Conservation (phyloP, 129 eudicot species). For the Oenanthe sinensis region DNA sequence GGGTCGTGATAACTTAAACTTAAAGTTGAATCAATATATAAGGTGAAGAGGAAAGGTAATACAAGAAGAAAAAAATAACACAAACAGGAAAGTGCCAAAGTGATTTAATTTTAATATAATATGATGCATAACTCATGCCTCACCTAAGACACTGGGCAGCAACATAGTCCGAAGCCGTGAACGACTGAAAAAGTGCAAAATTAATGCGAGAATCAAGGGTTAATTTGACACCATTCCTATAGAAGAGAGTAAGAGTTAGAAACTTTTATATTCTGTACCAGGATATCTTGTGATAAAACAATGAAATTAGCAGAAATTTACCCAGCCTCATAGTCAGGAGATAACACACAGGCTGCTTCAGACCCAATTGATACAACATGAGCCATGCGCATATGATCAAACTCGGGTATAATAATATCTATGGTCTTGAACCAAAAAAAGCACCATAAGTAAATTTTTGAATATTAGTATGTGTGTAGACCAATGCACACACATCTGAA, state of each 20-base stretch:
- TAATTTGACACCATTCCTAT: conserved; percentile 48
- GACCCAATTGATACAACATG: conserved; percentile 85
- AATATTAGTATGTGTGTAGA: neutral
- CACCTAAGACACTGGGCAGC: conserved; percentile 85
- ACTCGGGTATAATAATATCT: conserved; percentile 85
- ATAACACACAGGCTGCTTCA: conserved; percentile 47
- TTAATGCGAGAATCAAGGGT: conserved; percentile 66
- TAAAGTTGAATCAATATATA: neutral
- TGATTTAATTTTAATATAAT: neutral
- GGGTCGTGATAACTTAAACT: neutral
- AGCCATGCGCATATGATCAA: conserved; percentile 62
- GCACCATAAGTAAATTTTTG: neutral
- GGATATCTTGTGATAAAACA: neutral
- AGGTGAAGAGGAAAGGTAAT: neutral
- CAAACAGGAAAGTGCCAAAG: neutral
- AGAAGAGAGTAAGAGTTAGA: conserved; percentile 14
- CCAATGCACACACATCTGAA: neutral
- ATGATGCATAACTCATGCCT: conserved; percentile 12
- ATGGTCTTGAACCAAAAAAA: conserved; percentile 32
- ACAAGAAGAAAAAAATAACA: neutral
- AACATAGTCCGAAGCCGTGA: conserved; percentile 75
- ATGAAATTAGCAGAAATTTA: conserved; percentile 21
- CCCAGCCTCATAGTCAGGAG: conserved; percentile 62
- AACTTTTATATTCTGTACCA: neutral
- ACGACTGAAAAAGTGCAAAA: conserved; percentile 68